Base-by-base conservation (phyloP, 495 filamentous ascomycete genomes). In the Aspergillus panamensis region DNA sequence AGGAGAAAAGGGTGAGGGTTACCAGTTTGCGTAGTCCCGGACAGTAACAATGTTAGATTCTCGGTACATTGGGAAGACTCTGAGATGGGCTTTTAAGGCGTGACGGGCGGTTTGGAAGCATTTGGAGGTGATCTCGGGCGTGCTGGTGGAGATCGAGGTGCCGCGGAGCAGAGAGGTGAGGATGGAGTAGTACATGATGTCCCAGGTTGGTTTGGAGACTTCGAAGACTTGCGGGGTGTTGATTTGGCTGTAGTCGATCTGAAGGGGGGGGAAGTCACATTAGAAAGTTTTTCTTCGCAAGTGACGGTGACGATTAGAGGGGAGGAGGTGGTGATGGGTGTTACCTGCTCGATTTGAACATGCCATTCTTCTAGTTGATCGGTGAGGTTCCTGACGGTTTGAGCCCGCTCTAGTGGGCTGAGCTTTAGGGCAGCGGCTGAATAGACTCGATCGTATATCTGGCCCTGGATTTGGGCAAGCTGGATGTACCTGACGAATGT, bases 11-110 rank as follows among this genome's bases (percentile, higher is more conserved):
- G 33, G 32, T 20, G 16, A 52, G 16, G 16, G 45, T 25, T n/a
- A 66, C 66, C 62, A 68, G 30, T 68, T 68, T n/a, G 56, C 63
- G 53, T 68, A 68, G n/a, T 68, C 66, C 1, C 58, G 47, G 6
- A 51, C 48, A 0, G 66, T 56, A 10, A 63, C 39, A 9, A 51
- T 12, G 4, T 29, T 49, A 6, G 58, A 59, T 6, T 56, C 25
- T 3, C 29, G 37, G 33, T 53, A 62, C 19, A 53, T 52, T 20
- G 60, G 54, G 20, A 68, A 65, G 40, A 43, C 57, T 2, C 39
- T 30, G 6, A 68, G 30, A 43, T 68, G 65, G n/a, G 50, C 59
- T 16, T 59, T 51, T 20, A 68, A 42, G 13, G 61, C 51, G 16
- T 52, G 49, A 1, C 62, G 65, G 3, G 65, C 65, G 9, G 62